Evolutionary conservation across 169 alveolate species (phyloP).

Genomic region (Plasmodium vivax): DNA sequence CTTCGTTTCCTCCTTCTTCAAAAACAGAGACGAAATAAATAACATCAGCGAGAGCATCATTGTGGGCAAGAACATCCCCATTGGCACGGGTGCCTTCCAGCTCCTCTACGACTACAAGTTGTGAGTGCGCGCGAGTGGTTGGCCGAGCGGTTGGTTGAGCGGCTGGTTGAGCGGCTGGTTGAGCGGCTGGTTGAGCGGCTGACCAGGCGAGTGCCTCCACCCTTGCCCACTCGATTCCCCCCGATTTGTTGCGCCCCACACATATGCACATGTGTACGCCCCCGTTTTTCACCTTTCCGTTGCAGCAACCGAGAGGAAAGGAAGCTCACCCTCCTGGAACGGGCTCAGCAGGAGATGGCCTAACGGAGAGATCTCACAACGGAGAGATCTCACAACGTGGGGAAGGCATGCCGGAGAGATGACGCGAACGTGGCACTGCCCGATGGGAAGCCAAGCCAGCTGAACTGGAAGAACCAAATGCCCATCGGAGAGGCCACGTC

Average conservation of each 20-base stretch:
- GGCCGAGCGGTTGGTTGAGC: no score
- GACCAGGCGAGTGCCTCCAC: neutral
- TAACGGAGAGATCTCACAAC: neutral
- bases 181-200: no score
- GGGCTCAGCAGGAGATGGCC: conserved; percentile 18
- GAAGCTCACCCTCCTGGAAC: conserved; percentile 46
- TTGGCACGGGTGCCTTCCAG: conserved; percentile 96
- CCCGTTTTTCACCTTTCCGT: neutral
- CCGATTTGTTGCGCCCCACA: no score
- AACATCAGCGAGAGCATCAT: conserved; percentile 98
- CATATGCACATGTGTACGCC: neutral
- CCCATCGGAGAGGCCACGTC: neutral
- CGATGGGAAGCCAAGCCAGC: neutral
- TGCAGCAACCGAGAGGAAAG: conserved; percentile 22
- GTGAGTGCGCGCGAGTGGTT: neutral
- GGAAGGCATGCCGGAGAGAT: neutral
- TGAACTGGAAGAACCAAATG: neutral
- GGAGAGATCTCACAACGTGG: no score
- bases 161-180: no score
- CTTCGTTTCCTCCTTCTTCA: conserved; percentile 97
- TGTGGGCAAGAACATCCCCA: conserved; percentile 95
- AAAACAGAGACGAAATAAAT: conserved; percentile 91
- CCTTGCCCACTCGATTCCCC: neutral
- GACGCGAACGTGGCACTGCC: neutral
- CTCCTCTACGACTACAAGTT: conserved; percentile 63